These are phyloP conservation scores for Exserohilum rostratum DNA, from an alignment of 2,329 filamentous ascomycete genomes.

Conservation along the genomic window DNA sequence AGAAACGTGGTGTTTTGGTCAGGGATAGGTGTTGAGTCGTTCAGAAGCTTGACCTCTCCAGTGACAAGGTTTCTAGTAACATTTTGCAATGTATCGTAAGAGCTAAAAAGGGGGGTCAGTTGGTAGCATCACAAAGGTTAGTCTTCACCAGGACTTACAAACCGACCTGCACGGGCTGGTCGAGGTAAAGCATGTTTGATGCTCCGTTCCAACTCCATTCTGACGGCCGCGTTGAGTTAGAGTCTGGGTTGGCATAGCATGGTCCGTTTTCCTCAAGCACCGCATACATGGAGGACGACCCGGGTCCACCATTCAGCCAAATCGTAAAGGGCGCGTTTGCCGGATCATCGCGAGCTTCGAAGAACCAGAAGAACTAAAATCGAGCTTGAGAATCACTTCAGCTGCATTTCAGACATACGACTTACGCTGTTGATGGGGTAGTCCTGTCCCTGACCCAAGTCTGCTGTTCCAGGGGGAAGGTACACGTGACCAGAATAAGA, in stretches of 20 bases:
- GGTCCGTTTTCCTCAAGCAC: constrained; percentile 55
- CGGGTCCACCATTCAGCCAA: constrained; percentile 54
- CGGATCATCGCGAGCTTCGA: constrained; percentile 59
- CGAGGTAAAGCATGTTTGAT: constrained; percentile 64
- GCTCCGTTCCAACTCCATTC: constrained; percentile 25
- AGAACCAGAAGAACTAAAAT: constrained; percentile 53
- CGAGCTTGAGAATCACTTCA: not conserved
- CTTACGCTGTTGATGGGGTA: constrained; percentile 25
- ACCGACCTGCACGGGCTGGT: constrained; percentile 65
- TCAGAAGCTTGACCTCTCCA: constrained; percentile 18
- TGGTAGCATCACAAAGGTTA: not conserved
- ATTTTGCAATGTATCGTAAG: constrained; percentile 48
- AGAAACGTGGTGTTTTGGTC: constrained; percentile 26
- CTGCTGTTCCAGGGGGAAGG: constrained; percentile 24
- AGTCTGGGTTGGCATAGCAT: constrained; percentile 50
- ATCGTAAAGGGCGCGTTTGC: constrained; percentile 60
- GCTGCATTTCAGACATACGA: not conserved
- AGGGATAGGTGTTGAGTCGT: constrained; percentile 18
- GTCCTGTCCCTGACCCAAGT: constrained; percentile 26
- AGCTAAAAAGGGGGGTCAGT: constrained; percentile 38
- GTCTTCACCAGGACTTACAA: constrained; percentile 40
- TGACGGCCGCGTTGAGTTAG: constrained; percentile 12
- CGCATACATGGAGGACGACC: constrained; percentile 54
- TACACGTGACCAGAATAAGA: constrained; percentile 59
- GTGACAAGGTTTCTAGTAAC: constrained; percentile 25